These are phyloP conservation scores for Blumeria hordei DNA, from an alignment of 2,329 filamentous ascomycete species.

Conservation along the genomic window DNA sequence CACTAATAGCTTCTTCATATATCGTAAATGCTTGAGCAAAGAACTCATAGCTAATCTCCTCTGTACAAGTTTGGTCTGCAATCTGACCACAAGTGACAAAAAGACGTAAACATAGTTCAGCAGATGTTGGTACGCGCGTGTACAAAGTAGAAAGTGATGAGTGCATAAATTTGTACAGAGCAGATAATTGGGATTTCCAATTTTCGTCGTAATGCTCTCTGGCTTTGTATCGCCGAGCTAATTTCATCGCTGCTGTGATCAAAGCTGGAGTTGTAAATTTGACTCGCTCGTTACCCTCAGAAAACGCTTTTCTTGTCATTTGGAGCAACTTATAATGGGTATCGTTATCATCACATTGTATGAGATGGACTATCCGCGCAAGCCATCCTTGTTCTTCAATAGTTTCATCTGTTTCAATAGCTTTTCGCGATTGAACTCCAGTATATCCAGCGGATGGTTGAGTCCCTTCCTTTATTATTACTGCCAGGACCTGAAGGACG, in stretches of 20 bases:
- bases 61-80: slow-evolving; percentile 72
- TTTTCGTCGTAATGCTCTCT: slow-evolving; percentile 71
- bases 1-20: slow-evolving; percentile 88
- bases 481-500: slow-evolving; percentile 67
- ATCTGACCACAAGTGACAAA: slow-evolving; percentile 86
- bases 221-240: slow-evolving; percentile 69
- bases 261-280: slow-evolving; percentile 87
- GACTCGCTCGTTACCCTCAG: slow-evolving; percentile 82
- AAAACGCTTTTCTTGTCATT: slow-evolving; percentile 63
- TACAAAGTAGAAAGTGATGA: slow-evolving; percentile 70
- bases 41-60: slow-evolving; percentile 94
- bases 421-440: slow-evolving; percentile 51
- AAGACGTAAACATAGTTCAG: slow-evolving; percentile 68
- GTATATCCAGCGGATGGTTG: slow-evolving; percentile 69
- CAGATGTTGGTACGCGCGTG: slow-evolving; percentile 57
- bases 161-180: slow-evolving; percentile 90
- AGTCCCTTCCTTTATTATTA: slow-evolving; percentile 80
- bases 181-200: slow-evolving; percentile 48
- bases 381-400: slow-evolving; percentile 97
- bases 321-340: slow-evolving; percentile 88
- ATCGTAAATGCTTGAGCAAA: slow-evolving; percentile 96
- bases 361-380: slow-evolving; percentile 71
- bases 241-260: slow-evolving; percentile 70
- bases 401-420: slow-evolving; percentile 81
- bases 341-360: slow-evolving; percentile 66